Conservation (phyloP, 345 rosid species). For the Bruguiera gymnorhiza region DNA sequence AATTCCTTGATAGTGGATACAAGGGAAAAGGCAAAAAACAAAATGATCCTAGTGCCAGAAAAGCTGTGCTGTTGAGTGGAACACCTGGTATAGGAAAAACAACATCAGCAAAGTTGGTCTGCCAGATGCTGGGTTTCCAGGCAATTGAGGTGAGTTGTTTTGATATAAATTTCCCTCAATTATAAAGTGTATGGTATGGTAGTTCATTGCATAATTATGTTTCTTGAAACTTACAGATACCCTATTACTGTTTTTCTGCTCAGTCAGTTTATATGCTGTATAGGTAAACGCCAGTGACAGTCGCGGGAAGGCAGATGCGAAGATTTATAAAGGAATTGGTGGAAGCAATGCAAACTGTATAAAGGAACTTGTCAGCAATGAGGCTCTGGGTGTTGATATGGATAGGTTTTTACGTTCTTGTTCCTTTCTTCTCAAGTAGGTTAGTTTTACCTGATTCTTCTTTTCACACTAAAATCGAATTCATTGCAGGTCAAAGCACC, state of each 20-base stretch:
- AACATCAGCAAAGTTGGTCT: constrained; percentile 82
- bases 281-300: constrained; percentile 98
- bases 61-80: constrained; percentile 87
- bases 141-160: constrained; percentile 66
- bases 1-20: constrained; percentile 55
- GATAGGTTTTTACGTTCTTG: constrained; percentile 48
- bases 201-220: constrained; percentile 12
- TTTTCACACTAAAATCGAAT: neutral
- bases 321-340: constrained; percentile 78
- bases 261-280: neutral
- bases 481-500: constrained; percentile 60
- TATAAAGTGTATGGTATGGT: constrained; percentile 2
- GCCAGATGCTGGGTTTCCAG: constrained; percentile 92
- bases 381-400: constrained; percentile 55
- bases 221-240: constrained; percentile 2
- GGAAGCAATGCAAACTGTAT: constrained; percentile 96
- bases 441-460: neutral
- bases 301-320: constrained; percentile 90
- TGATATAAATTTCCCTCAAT: neutral
- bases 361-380: constrained; percentile 93
- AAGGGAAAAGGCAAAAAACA: constrained; percentile 75
- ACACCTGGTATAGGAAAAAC: constrained; percentile 98
- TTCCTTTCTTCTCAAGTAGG: neutral
- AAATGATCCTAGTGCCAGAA: constrained; percentile 67
- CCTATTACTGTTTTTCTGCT: constrained; percentile 1